Percentiles rank a stretch among this genome's conserved stretches.
These are phyloP conservation scores for Beauveria asiatica DNA, from an alignment of 2,329 filamentous ascomycete genomes.

Conservation along the genomic window DNA sequence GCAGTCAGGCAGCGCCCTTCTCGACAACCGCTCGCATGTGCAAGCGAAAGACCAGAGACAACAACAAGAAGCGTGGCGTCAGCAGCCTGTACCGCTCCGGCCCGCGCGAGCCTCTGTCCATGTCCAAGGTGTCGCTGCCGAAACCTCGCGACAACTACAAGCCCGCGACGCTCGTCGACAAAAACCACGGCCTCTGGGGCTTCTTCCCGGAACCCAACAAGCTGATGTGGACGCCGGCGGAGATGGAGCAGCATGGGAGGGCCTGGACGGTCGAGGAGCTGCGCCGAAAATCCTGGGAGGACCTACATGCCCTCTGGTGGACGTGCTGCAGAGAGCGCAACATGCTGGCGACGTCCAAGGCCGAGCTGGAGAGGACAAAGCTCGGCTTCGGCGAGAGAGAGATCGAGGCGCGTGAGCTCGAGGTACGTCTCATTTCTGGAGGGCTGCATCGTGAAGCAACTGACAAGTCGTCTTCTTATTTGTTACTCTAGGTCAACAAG, in stretches of 20 bases:
- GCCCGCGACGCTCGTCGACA: constrained; percentile 51
- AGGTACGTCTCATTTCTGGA: constrained; percentile 43
- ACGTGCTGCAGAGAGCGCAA: constrained; percentile 87
- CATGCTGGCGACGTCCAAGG: constrained; percentile 67
- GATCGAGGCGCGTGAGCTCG: constrained; percentile 50
- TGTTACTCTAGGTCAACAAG: constrained; percentile 50
- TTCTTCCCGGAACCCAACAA: constrained; percentile 73
- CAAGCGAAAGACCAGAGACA: constrained; percentile 55
- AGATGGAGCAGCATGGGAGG: constrained; percentile 66
- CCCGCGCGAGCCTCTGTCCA: constrained; percentile 62
- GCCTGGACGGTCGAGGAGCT: constrained; percentile 81
- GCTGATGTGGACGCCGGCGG: constrained; percentile 61
- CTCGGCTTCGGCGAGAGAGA: constrained; percentile 69
- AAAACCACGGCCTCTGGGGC: constrained; percentile 80
- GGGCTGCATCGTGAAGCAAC: background rate
- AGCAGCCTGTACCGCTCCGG: constrained; percentile 74
- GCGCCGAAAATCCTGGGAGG: constrained; percentile 83
- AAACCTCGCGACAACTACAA: constrained; percentile 56
- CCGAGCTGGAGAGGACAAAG: constrained; percentile 58
- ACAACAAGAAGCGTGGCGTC: constrained; percentile 71
- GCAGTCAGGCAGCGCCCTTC: constrained; percentile 27
- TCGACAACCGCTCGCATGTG: constrained; percentile 46
- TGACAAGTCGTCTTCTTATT: constrained; percentile 9
- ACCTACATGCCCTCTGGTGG: constrained; percentile 91
- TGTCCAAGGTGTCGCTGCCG: constrained; percentile 64